Base-by-base conservation (phyloP, 1,284 basidiomycete genomes). In the Melampsora allii-populina region DNA sequence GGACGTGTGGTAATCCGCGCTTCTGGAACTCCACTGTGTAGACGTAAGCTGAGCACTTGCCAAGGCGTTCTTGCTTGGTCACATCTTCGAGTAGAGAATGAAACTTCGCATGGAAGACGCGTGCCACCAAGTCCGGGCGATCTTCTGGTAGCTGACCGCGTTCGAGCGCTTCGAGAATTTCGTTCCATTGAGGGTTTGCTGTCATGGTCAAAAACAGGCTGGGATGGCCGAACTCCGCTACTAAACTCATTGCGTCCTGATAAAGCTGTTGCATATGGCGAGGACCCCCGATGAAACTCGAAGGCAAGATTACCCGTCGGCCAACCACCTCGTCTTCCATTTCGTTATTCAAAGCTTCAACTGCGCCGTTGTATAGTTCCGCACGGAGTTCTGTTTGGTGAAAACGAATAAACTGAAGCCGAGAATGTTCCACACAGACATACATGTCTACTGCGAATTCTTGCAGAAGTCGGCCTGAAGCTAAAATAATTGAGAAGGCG, bases 201-300 rank as follows among this genome's bases (percentile, higher is more conserved):
- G 85, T 86, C 75, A 85, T 81, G 0, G 85, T 86, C 2, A 85
- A 78, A 76, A 86, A 85, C 5, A 85, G 76, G 75, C 84, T 83
- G 5, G 83, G 80, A n/a, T 82, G 56, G 3, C 56, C 56, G 12
- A 58, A 58, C 4, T 58, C 31, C 4, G 12, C 9, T 12, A 10
- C 10, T 3, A 58, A 9, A 14, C 24, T 29, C 56, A 58, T 58
- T 2, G 56, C 56, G 19, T 58, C 56, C 12, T 58, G 56, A n/a
- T 58, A 58, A 1, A 58, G 19, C 4, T 58, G 56, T 58, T 58
- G 12, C 56, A 58, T 58, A n/a, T 29, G 9, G 19, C 56, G 56
- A 2, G 56, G 56, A n/a, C 56, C 4, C 9, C 56, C 56, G 56
- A 58, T 58, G 56, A 58, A 58, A 12, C 24, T 12, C 10, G 56